Percentiles rank a stretch among this genome's conserved stretches.
Evolutionary conservation across 768 basidiomycete genomes (phyloP).

Genomic region (Mycena vitilis): DNA sequence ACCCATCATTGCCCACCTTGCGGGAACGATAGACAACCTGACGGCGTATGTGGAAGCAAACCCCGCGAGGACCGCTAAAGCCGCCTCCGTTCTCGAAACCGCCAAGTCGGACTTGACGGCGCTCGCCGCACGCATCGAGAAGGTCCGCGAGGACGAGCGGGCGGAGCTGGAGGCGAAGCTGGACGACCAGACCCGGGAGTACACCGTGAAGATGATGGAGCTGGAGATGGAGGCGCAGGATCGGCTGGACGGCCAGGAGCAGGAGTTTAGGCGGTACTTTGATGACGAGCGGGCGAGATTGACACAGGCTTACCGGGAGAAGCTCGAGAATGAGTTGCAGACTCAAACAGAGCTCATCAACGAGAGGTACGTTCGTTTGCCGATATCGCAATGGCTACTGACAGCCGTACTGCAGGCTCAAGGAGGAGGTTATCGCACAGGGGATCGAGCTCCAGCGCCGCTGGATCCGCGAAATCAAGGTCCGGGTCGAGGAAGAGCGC

Average conservation of each 20-base stretch:
- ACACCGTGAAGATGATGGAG: constrained; percentile 82
- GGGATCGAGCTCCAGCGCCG: constrained; percentile 97
- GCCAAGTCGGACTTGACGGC: constrained; percentile 86
- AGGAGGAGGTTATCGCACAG: constrained; percentile 94
- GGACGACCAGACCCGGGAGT: constrained; percentile 88
- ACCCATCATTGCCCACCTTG: constrained; percentile 93
- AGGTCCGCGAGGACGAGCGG: constrained; percentile 84
- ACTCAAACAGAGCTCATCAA: constrained; percentile 95
- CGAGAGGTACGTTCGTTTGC: constrained; percentile 72
- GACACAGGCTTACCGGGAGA: constrained; percentile 84
- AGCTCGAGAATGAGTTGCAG: constrained; percentile 85
- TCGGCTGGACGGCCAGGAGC: constrained; percentile 86
- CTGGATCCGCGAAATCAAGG: constrained; percentile 97
- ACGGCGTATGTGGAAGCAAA: constrained; percentile 85
- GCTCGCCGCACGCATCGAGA: constrained; percentile 81
- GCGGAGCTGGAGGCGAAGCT: constrained; percentile 69
- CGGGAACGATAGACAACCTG: constrained; percentile 91
- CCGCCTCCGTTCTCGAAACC: constrained; percentile 78
- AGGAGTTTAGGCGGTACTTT: constrained; percentile 84
- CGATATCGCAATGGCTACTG: not conserved
- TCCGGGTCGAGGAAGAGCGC: constrained; percentile 95
- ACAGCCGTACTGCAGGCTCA: constrained; percentile 65
- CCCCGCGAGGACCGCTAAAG: constrained; percentile 73
- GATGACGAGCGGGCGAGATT: constrained; percentile 81
- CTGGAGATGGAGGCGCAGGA: constrained; percentile 89